Percentiles rank a stretch among this genome's conserved stretches.
Evolutionary conservation across 1,284 basidiomycete genomes (phyloP).

Genomic region (Apiotrichum siamense): DNA sequence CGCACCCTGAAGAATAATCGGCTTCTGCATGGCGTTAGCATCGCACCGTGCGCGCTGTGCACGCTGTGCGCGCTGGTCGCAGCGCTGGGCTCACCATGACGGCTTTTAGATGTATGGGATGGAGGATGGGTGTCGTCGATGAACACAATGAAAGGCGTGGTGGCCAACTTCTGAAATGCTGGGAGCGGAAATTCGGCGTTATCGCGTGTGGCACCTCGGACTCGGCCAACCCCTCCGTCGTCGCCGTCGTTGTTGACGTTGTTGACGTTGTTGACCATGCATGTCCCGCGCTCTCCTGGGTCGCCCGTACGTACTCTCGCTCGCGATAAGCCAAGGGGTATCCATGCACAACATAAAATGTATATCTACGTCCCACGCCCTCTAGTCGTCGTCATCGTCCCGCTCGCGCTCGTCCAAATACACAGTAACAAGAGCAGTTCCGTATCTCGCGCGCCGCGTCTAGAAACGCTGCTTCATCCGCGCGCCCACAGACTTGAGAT

Average conservation of each 20-base stretch:
- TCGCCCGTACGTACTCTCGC: not conserved
- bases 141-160: constrained; percentile 8
- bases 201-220: constrained; percentile 1
- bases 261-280: not conserved
- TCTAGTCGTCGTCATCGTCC: too few relatives aligned
- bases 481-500: constrained; percentile 81
- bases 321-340: constrained; percentile 8
- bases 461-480: constrained; percentile 79
- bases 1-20: constrained; percentile 47
- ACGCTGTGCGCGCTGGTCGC: not conserved
- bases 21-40: constrained; percentile 34
- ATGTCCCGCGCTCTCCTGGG: not conserved
- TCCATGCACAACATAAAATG: constrained; percentile 21
- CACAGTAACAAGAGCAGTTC: too few relatives aligned
- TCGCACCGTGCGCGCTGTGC: too few relatives aligned
- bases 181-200: constrained; percentile 8
- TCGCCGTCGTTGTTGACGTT: not conserved
- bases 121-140: not conserved
- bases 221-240: not conserved
- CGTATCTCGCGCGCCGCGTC: too few relatives aligned
- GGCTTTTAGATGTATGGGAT: constrained; percentile 3
- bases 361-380: constrained; percentile 3
- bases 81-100: constrained; percentile 12
- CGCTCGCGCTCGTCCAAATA: too few relatives aligned
- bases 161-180: constrained; percentile 3